A percentile compares a stretch with the other conserved stretches of the same genome.
Evolutionary conservation across 768 basidiomycete species (phyloP).

Genomic region (Cystoderma amianthinum): DNA sequence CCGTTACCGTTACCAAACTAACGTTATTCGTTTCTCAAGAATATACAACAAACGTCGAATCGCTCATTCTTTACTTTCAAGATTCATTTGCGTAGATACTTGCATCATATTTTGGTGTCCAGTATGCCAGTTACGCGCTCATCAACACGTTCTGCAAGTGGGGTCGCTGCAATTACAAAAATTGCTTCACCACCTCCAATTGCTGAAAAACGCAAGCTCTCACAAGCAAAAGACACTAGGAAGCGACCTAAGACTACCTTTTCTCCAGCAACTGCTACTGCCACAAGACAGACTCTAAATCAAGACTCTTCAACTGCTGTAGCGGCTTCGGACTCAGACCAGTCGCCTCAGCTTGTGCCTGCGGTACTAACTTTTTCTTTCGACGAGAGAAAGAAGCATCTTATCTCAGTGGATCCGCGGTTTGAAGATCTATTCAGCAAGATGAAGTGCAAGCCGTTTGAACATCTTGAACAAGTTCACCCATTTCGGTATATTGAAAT

Average conservation of each 20-base stretch:
- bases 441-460: conserved; percentile 71
- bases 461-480: conserved; percentile 67
- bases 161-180: conserved; percentile 4
- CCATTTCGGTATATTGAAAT: conserved; percentile 61
- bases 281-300: conserved; percentile 4
- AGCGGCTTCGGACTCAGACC: conserved; percentile 5
- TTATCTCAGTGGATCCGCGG: conserved; percentile 58
- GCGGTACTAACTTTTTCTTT: conserved; percentile 73
- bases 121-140: conserved; percentile 28
- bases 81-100: neutral
- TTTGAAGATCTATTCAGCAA: conserved; percentile 64
- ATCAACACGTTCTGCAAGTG: conserved; percentile 16
- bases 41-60: neutral
- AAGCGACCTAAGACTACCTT: conserved; percentile 3
- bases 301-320: no score
- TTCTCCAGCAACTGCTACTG: conserved; percentile 11
- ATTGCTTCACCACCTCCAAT: conserved; percentile 2
- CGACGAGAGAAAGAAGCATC: conserved; percentile 66
- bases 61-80: neutral
- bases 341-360: conserved; percentile 42
- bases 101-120: conserved; percentile 4
- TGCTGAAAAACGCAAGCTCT: conserved; percentile 11
- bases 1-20: no score
- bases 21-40: no score
- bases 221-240: neutral